These are phyloP conservation scores for Urostyla sp. DNA, from an alignment of 73 alveolate genomes.

Conservation along the genomic window DNA sequence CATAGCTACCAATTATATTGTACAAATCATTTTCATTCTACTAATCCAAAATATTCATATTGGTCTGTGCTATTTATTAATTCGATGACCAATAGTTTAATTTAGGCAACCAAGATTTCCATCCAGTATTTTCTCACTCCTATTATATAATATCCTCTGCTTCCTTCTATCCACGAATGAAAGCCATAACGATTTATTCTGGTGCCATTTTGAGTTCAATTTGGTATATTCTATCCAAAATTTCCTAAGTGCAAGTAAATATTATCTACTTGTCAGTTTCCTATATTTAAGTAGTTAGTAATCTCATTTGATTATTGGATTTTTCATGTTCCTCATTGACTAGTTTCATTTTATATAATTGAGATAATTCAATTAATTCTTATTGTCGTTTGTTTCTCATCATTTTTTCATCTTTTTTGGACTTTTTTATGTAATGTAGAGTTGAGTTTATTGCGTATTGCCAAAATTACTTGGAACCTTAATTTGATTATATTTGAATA, in stretches of 20 bases:
- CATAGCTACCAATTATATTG: not conserved
- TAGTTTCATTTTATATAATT: conserved; percentile 18
- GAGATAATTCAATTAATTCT: conserved; percentile 25
- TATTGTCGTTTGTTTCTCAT: not conserved
- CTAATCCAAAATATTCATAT: too few relatives aligned
- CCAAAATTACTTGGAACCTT: conserved; percentile 44
- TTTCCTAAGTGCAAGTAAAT: conserved; percentile 10
- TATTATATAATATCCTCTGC: conserved; percentile 12
- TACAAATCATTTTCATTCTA: not conserved
- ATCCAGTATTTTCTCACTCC: conserved; percentile 32
- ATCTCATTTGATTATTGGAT: not conserved
- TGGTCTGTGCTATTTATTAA: too few relatives aligned
- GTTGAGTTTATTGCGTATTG: conserved; percentile 54
- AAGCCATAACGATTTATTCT: conserved; percentile 43
- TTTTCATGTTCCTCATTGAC: conserved; percentile 34
- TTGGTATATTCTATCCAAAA: not conserved
- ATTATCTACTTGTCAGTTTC: too few relatives aligned
- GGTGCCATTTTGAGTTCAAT: conserved; percentile 37
- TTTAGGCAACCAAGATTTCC: conserved; percentile 49
- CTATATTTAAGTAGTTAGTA: not conserved
- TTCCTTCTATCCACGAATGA: conserved; percentile 16
- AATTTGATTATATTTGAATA: conserved; percentile 5
- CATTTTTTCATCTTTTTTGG: conserved; percentile 1
- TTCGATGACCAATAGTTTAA: too few relatives aligned
- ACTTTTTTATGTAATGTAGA: conserved; percentile 16